A percentile compares a stretch with the other conserved stretches of the same genome.
These are phyloP conservation scores for Aureobasidium mangrovei DNA, from an alignment of 2,329 filamentous ascomycete species.

Conservation along the genomic window DNA sequence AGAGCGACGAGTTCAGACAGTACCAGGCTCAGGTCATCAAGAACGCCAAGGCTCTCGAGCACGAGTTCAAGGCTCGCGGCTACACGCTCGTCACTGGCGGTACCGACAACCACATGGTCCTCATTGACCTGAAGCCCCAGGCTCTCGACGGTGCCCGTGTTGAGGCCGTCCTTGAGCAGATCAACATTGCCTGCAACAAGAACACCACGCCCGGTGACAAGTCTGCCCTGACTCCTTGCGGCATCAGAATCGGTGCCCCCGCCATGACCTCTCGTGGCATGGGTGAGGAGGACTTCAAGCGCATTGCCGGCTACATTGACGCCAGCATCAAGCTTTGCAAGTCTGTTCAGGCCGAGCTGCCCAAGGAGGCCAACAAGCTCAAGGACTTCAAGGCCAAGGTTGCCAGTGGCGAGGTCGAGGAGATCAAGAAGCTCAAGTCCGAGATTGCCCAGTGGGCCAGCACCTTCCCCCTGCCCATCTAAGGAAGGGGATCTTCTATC, in stretches of 20 bases:
- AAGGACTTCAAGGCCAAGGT: conserved; percentile 99
- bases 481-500: conserved; percentile 19
- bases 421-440: conserved; percentile 78
- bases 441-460: conserved; percentile 84
- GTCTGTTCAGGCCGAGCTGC: conserved; percentile 72
- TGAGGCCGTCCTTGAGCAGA: conserved; percentile 91
- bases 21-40: conserved; percentile 86
- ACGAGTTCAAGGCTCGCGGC: conserved; percentile 67
- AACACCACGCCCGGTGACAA: conserved; percentile 98
- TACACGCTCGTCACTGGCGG: conserved; percentile 89
- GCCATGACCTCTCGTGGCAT: conserved; percentile 97
- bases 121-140: conserved; percentile 84
- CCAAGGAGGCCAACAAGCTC: conserved; percentile 97
- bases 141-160: conserved; percentile 87
- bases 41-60: conserved; percentile 82
- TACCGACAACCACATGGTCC: conserved; percentile 94
- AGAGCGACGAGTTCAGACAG: conserved; percentile 77
- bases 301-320: conserved; percentile 84
- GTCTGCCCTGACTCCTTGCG: conserved; percentile 86
- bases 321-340: conserved; percentile 81
- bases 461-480: conserved; percentile 85
- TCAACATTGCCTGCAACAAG: conserved; percentile 99
- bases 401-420: conserved; percentile 62
- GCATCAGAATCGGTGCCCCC: conserved; percentile 91
- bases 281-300: conserved; percentile 82